Base-by-base conservation (phyloP, 805 yeast species). In the Cephaloascus fragrans region DNA sequence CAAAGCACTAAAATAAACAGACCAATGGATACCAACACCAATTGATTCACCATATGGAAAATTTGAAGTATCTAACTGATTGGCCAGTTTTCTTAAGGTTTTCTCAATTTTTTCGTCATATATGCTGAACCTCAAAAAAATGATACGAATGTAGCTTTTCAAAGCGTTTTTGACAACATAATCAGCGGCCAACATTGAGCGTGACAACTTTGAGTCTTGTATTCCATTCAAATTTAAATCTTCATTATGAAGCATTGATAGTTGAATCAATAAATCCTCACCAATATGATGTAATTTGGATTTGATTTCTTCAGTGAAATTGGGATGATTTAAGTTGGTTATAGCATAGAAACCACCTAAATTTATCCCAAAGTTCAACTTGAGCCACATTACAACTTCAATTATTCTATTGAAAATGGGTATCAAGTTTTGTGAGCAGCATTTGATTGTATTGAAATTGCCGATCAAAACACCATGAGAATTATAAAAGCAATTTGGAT, bases 11-110 rank as follows among this genome's bases (percentile, higher is more conserved):
- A 38, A 20, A 31, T 32, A 41, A 28, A 41, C 15, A 8, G 44
- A 40, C 44, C 44, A 41, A 36, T 41, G 44, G 12, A 39, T 36
- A 18, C 44, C 44, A n/a, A 39, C 44, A 23, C 39, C 34, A n/a
- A 35, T 38, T 4, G 41, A 38, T 15, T 19, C 36, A 16, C 35
- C 26, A 26, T 41, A 41, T 3, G 44, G 44, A 39, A 41, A 31
- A 9, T 31, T 14, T 6, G 15, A 36, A 8, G 28, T 39, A 17
- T 29, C 10, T n/a, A 29, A 26, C 20, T 38, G 36, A 16, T 38
- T 40, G 14, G 41, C 37, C 12, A 41, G 34, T 38, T 35, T 23
- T 15, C 18, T 31, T 17, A 40, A 17, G 3, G 36, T 16, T 23
- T 28, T 29, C 26, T 36, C 37, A 4, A 35, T 28, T 18, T 26